These are phyloP conservation scores for Thraustochytrium sp. DNA, from an alignment of 352 stramenopile genomes.

Conservation along the genomic window DNA sequence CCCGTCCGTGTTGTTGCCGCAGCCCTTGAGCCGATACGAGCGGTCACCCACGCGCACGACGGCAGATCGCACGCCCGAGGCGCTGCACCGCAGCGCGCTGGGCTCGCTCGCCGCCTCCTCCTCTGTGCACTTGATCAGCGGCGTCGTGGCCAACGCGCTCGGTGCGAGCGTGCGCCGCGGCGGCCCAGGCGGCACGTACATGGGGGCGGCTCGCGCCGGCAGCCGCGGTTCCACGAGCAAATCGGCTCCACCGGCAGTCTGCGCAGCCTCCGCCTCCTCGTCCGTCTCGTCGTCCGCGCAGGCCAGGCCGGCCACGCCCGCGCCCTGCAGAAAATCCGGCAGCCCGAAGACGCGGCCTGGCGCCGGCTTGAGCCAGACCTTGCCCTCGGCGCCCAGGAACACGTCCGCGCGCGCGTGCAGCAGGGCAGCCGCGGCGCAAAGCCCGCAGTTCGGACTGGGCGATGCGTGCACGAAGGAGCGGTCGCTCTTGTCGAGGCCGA, in stretches of 20 bases:
- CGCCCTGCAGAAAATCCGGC: background rate
- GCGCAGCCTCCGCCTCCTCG: no score
- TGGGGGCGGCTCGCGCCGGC: background rate
- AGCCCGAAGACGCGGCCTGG: background rate
- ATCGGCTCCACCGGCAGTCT: no score
- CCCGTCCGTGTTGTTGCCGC: background rate
- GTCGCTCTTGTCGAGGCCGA: slow-evolving; percentile 14
- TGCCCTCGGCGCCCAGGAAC: background rate
- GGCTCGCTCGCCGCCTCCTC: background rate
- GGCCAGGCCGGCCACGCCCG: background rate
- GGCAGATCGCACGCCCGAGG: slow-evolving; percentile 17
- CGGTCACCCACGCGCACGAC: background rate
- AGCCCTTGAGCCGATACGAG: slow-evolving; percentile 19
- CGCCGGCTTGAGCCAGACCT: background rate
- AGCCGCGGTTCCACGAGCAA: background rate
- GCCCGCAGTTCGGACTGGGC: background rate
- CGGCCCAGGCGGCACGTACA: background rate
- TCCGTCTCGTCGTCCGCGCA: background rate
- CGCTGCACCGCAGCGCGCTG: background rate
- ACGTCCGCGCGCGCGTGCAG: background rate
- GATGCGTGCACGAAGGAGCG: background rate
- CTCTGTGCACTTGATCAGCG: background rate
- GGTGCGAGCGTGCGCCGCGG: background rate
- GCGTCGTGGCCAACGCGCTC: background rate
- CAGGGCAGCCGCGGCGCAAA: background rate